Conservation (phyloP, 2,329 filamentous ascomycete species). For the Neoascochyta sp. region DNA sequence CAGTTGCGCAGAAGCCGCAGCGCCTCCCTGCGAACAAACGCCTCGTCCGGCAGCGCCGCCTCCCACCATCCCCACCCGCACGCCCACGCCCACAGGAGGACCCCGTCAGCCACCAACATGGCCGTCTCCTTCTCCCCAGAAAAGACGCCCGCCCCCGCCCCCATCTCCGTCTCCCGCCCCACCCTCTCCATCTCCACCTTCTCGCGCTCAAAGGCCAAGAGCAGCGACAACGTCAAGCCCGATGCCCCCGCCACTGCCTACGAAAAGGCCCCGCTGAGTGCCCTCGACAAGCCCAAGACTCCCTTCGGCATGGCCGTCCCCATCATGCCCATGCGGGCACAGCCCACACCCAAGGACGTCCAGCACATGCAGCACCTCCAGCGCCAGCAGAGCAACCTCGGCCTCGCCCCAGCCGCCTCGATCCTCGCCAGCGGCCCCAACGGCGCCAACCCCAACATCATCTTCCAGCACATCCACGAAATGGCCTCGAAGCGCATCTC, state of each 20-base stretch:
- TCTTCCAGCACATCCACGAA: conserved; percentile 73
- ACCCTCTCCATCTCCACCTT: conserved; percentile 40
- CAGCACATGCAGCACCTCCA: conserved; percentile 17
- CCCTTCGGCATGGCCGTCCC: conserved; percentile 31
- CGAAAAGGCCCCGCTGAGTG: conserved; percentile 32
- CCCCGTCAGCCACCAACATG: conserved; percentile 32
- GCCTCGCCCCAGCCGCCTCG: conserved; percentile 26
- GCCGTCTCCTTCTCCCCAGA: conserved; percentile 37
- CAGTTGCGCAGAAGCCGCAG: conserved; percentile 39
- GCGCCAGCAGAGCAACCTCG: conserved; percentile 16
- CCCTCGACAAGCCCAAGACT: conserved; percentile 35
- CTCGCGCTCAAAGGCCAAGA: conserved; percentile 35
- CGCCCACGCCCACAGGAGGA: conserved; percentile 35
- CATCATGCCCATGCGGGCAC: conserved; percentile 23
- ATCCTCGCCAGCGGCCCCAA: conserved; percentile 26
- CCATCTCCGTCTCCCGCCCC: conserved; percentile 25
- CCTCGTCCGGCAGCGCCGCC: conserved; percentile 23
- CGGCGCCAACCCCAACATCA: conserved; percentile 50
- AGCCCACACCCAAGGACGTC: conserved; percentile 27
- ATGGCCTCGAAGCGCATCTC: conserved; percentile 88
- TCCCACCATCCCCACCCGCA: too few species aligned
- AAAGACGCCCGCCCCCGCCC: conserved; percentile 21
- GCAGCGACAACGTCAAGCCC: conserved; percentile 31
- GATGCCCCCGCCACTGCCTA: conserved; percentile 15
- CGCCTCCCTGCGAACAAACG: conserved; percentile 42